Percentiles rank a stretch among this genome's conserved stretches.
Evolutionary conservation across 2,329 filamentous ascomycete species (phyloP).

Genomic region (Clonostachys solani): DNA sequence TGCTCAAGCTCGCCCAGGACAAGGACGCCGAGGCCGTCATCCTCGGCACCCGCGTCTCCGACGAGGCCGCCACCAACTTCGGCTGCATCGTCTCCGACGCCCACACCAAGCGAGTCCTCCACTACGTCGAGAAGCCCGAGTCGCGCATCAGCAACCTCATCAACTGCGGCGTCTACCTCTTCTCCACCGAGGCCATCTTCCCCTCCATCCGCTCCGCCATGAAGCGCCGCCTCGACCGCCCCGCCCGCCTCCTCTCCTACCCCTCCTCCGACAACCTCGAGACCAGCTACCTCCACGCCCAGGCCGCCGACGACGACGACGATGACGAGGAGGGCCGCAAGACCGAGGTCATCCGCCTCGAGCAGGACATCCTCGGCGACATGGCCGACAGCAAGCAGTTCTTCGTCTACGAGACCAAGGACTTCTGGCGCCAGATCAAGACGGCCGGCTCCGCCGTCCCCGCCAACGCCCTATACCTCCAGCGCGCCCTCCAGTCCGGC

Average conservation of each 20-base stretch:
- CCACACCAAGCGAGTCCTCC: constrained; percentile 90
- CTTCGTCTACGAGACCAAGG: constrained; percentile 97
- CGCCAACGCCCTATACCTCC: constrained; percentile 93
- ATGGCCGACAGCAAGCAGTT: constrained; percentile 97
- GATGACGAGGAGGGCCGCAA: constrained; percentile 74
- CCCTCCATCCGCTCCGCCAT: constrained; percentile 91
- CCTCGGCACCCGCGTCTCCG: constrained; percentile 83
- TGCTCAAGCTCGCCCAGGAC: constrained; percentile 91
- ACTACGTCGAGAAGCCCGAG: constrained; percentile 99
- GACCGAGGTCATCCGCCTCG: constrained; percentile 85
- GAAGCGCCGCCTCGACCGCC: constrained; percentile 89
- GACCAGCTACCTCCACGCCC: constrained; percentile 15
- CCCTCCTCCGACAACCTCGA: constrained; percentile 93
- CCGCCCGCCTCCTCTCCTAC: constrained; percentile 81
- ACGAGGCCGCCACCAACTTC: constrained; percentile 92
- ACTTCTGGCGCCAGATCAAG: constrained; percentile 99
- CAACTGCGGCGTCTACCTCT: constrained; percentile 98
- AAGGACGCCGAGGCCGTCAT: constrained; percentile 97
- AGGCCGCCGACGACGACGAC: constrained; percentile 28
- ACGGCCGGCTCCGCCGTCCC: constrained; percentile 95
- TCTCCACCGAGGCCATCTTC: constrained; percentile 93
- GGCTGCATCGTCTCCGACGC: constrained; percentile 95
- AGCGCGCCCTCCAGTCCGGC: constrained; percentile 82
- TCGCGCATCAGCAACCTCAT: constrained; percentile 97
- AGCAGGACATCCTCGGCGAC: constrained; percentile 95